Percentiles rank a stretch among this genome's conserved stretches.
Evolutionary conservation across 306 rosid genomes (phyloP).

Genomic region (Inga oerstediana): DNA sequence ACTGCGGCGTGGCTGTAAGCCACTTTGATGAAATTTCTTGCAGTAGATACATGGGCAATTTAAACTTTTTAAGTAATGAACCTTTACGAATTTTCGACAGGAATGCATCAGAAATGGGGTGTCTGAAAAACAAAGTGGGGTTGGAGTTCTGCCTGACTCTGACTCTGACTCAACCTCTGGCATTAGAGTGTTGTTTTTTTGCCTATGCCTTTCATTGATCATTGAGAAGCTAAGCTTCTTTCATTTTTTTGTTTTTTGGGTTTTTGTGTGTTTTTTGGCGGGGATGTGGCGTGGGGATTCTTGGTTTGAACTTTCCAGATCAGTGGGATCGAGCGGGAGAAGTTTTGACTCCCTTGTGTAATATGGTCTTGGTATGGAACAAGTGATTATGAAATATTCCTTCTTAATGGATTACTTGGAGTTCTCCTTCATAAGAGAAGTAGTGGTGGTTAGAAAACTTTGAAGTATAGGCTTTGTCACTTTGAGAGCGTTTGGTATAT

Average conservation of each 20-base stretch:
- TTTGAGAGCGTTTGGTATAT: background rate
- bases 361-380: background rate
- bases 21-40: background rate
- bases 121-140: background rate
- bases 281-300: background rate
- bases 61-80: background rate
- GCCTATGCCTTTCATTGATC: background rate
- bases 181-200: background rate
- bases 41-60: background rate
- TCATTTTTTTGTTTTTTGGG: background rate
- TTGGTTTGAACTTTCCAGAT: background rate
- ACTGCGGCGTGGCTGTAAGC: background rate
- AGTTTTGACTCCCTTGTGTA: background rate
- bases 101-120: background rate
- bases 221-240: background rate
- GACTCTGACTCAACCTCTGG: background rate
- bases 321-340: background rate
- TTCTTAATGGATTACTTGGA: background rate
- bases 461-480: background rate
- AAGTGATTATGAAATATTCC: background rate
- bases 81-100: background rate
- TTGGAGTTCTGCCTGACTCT: slow-evolving; percentile 5
- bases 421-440: background rate
- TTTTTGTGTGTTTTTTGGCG: background rate
- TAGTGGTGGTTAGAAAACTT: background rate